Evolutionary conservation across 441 rosid species (phyloP), one percentile per base, ranked within the genome.

Genomic region (Flueggea neowawraea): DNA sequence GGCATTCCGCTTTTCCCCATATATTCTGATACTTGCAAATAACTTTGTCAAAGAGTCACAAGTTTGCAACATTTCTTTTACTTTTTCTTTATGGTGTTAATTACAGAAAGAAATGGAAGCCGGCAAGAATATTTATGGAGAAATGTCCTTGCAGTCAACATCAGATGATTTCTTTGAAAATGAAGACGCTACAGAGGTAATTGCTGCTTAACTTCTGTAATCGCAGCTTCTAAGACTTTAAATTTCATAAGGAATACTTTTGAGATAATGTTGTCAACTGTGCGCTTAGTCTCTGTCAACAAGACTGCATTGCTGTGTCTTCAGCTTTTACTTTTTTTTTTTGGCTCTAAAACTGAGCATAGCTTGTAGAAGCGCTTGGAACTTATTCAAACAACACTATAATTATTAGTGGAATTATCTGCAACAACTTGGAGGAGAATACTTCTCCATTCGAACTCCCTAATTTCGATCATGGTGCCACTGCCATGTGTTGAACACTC

Each of bases 171-270:
- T 65, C 33, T 65, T 45, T 68, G 74, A 75, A 55, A 69, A 80
- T 49, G 63, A 55, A 48, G 75, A 75, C 52, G 52, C 10, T 54
- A 81, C 79, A 56, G 84, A 85, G 95, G 95, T 83, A 72, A 63
- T 52, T 52, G 43, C 39, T 22, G 13, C 13, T 16, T n/a, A 58
- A 16, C 43, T 67, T 48, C 22, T 58, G 39, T n/a, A 11, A 15
- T 6, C 13, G 41, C 11, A 13, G 16, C 17, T 33, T 11, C 16
- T 58, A 22, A 15, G 43, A 15, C 16, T 12, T 50, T 55, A n/a
- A 31, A 57, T 41, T 52, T 31, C 14, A 33, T 36, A 31, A 33
- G n/a, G 45, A 58, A 10, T 13, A 45, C 32, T 31, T 55, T 45
- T 13, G 14, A 4, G 3, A 1, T 47, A 47, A 14, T 47, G 50